A percentile compares a stretch with the other conserved stretches of the same genome.
phyloP scores from a whole-genome alignment of 1,284 basidiomycete species.

The Coniophora puteana region DNA sequence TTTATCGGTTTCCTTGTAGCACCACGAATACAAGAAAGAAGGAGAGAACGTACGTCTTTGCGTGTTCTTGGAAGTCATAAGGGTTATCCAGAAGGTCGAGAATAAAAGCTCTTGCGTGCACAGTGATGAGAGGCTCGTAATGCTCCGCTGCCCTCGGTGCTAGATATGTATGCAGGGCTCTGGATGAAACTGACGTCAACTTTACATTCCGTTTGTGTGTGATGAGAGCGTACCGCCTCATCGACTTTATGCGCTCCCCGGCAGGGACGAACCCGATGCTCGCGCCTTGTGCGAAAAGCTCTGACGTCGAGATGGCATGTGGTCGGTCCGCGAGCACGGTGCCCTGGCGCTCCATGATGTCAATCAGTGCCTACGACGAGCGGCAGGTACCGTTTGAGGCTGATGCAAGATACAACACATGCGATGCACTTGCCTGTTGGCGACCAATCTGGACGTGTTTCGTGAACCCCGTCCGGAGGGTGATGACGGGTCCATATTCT shows the following conservation, averaged over 20 bases:
- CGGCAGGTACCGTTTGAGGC: no score
- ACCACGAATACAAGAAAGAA: neutral
- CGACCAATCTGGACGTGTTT: slow-evolving; percentile 4
- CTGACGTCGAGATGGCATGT: slow-evolving; percentile 12
- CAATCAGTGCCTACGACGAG: slow-evolving; percentile 14
- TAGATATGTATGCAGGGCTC: slow-evolving; percentile 51
- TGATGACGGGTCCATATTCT: slow-evolving; percentile 5
- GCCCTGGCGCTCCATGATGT: slow-evolving; percentile 23
- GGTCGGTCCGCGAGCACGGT: slow-evolving; percentile 21
- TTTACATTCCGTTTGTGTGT: no score
- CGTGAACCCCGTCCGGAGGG: neutral
- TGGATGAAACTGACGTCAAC: slow-evolving; percentile 16
- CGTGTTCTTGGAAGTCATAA: slow-evolving; percentile 46
- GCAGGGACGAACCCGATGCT: slow-evolving; percentile 9
- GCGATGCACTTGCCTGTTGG: slow-evolving; percentile 2
- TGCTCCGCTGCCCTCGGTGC: slow-evolving; percentile 42
- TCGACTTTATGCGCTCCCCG: no score
- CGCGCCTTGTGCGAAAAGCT: slow-evolving; percentile 11
- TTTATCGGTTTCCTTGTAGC: neutral
- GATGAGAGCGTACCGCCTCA: no score
- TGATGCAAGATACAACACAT: no score
- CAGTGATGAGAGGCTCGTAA: slow-evolving; percentile 45
- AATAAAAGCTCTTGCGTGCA: slow-evolving; percentile 44
- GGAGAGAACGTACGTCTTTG: slow-evolving; percentile 35
- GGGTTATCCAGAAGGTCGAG: slow-evolving; percentile 51